Conservation (phyloP, 1,139 yeast species). For the Scheffersomyces stambukii region DNA sequence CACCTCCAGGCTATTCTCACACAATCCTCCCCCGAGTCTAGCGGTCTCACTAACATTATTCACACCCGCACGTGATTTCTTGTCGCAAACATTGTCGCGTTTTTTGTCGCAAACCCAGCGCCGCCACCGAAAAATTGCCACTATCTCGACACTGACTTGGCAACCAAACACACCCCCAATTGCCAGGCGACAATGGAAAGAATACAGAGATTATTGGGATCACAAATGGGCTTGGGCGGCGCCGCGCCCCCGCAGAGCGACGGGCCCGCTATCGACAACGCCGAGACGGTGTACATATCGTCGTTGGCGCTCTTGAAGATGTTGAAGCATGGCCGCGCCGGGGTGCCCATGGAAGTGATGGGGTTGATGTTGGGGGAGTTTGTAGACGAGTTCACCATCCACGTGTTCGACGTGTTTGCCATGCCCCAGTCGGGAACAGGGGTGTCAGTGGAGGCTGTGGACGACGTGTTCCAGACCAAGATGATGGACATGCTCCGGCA, state of each 20-base stretch:
- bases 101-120: too few relatives aligned
- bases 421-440: constrained; percentile 99
- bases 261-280: constrained; percentile 84
- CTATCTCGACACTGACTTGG: constrained; percentile 3
- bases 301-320: constrained; percentile 91
- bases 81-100: too few relatives aligned
- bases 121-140: constrained; percentile 9
- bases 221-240: constrained; percentile 56
- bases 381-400: constrained; percentile 95
- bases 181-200: constrained; percentile 57
- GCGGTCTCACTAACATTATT: too few relatives aligned
- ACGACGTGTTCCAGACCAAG: constrained; percentile 96
- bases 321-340: constrained; percentile 98
- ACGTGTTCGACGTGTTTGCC: constrained; percentile 96
- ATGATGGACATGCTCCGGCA: constrained; percentile 99
- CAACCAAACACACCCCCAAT: constrained; percentile 3
- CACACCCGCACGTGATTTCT: too few relatives aligned
- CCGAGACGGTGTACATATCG: constrained; percentile 95
- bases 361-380: constrained; percentile 98
- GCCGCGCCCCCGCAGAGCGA: constrained; percentile 54
- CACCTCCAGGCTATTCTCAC: too few relatives aligned
- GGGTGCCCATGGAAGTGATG: constrained; percentile 99
- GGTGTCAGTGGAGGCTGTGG: constrained; percentile 98
- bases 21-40: too few relatives aligned
- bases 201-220: constrained; percentile 67